Conservation (phyloP, 2,329 filamentous ascomycete genomes). For the Cladophialophora chaetospira region DNA sequence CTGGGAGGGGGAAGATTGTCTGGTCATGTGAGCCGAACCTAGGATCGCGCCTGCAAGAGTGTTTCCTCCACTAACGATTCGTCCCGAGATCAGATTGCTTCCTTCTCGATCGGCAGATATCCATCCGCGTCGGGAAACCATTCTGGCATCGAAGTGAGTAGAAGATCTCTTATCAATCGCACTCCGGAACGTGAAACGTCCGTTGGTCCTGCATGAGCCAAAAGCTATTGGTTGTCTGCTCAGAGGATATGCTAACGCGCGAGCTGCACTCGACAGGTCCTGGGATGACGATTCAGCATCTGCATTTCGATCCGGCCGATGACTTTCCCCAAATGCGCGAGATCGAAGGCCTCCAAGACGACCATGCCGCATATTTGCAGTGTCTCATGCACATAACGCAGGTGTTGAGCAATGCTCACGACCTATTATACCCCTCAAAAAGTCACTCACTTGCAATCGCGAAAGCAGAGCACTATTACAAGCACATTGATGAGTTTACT, state of each 20-base stretch:
- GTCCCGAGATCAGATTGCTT: slow-evolving; percentile 11
- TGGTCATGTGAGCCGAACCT: slow-evolving; percentile 13
- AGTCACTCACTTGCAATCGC: slow-evolving; percentile 19
- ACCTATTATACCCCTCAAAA: slow-evolving; percentile 18
- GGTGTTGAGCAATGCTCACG: slow-evolving; percentile 17
- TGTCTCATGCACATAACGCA: slow-evolving; percentile 21
- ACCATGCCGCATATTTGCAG: slow-evolving; percentile 21
- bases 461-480: slow-evolving; percentile 21
- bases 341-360: slow-evolving; percentile 16
- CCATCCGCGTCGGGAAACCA: slow-evolving; percentile 20
- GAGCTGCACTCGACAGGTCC: slow-evolving; percentile 7
- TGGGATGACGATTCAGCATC: slow-evolving; percentile 19
- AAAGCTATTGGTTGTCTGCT: neutral
- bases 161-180: neutral
- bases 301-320: slow-evolving; percentile 17
- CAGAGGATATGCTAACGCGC: neutral
- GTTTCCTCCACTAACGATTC: neutral
- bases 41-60: neutral
- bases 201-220: neutral
- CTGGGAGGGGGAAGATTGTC: slow-evolving; percentile 16
- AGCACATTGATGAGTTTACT: slow-evolving; percentile 20
- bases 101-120: slow-evolving; percentile 20
- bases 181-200: neutral
- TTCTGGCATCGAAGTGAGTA: slow-evolving; percentile 22
- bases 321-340: slow-evolving; percentile 21